phyloP scores from a whole-genome alignment of 164 flowering plant species.

The Stephania japonica region DNA sequence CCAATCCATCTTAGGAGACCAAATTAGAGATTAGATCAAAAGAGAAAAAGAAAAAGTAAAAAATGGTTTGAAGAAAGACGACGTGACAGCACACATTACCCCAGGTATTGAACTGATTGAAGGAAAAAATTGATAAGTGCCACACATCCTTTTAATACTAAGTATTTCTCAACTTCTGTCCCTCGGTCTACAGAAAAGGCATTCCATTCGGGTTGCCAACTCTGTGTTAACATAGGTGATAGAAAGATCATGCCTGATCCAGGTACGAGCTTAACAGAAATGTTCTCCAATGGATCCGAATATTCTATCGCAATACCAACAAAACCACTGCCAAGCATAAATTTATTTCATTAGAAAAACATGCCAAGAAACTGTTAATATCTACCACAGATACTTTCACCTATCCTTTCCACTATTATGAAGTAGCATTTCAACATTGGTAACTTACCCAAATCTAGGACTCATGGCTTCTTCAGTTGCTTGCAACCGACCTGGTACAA shows the following conservation, averaged over 20 bases:
- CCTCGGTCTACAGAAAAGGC: conserved; percentile 33
- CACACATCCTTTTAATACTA: conserved; percentile 53
- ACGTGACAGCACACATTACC: conserved; percentile 35
- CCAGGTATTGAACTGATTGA: conserved; percentile 79
- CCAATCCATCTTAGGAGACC: not conserved
- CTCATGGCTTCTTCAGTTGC: conserved; percentile 72
- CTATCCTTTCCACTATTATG: not conserved
- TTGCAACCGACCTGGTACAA: conserved; percentile 53
- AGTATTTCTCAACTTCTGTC: conserved; percentile 26
- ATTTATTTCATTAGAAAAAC: not conserved
- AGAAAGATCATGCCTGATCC: conserved; percentile 49
- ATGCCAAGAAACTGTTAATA: not conserved
- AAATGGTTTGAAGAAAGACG: not conserved
- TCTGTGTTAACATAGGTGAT: conserved; percentile 65
- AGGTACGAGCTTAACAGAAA: conserved; percentile 60
- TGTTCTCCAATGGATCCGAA: conserved; percentile 67
- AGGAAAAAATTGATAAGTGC: conserved; percentile 68
- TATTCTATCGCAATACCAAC: conserved; percentile 62
- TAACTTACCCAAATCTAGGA: conserved; percentile 66
- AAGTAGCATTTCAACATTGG: not conserved
- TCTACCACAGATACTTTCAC: not conserved
- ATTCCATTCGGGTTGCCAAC: conserved; percentile 50
- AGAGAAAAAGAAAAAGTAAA: not conserved
- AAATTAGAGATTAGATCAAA: not conserved
- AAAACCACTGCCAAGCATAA: conserved; percentile 59